Evolutionary conservation across 139 green algal genomes (phyloP).

Genomic region (Zygnema circumcarinatum): DNA sequence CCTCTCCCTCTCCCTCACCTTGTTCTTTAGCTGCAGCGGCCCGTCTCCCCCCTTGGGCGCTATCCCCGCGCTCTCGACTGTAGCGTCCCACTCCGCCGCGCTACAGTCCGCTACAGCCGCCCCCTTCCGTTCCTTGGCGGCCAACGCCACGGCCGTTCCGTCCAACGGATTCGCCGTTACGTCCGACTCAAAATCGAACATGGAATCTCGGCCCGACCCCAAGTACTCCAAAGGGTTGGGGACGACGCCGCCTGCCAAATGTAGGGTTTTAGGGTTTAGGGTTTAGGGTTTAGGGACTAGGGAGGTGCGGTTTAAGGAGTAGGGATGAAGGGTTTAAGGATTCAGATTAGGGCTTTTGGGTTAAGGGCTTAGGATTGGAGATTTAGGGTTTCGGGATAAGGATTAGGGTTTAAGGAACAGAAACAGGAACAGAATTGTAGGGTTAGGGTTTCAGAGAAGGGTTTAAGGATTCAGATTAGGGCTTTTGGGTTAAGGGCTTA

Average conservation of each 20-base stretch:
- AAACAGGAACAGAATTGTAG: not conserved
- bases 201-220: not conserved
- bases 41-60: not conserved
- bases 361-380: too few relatives aligned
- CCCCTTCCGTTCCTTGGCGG: not conserved
- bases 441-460: not conserved
- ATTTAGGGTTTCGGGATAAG: too few relatives aligned
- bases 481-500: too few relatives aligned
- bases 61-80: not conserved
- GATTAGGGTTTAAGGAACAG: not conserved
- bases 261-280: not conserved
- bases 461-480: too few relatives aligned
- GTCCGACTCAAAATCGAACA: not conserved
- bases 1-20: not conserved
- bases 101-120: constrained; percentile 43
- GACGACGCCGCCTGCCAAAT: constrained; percentile 1
- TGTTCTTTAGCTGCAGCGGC: constrained; percentile 40
- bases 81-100: constrained; percentile 20
- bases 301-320: not conserved
- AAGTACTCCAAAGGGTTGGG: constrained; percentile 9
- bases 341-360: too few relatives aligned
- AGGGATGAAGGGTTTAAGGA: too few relatives aligned
- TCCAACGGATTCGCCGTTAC: not conserved
- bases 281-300: too few relatives aligned
- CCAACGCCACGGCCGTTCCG: not conserved